Conservation (phyloP, 108 stramenopile genomes). For the Pseudonitzschia pungens region DNA sequence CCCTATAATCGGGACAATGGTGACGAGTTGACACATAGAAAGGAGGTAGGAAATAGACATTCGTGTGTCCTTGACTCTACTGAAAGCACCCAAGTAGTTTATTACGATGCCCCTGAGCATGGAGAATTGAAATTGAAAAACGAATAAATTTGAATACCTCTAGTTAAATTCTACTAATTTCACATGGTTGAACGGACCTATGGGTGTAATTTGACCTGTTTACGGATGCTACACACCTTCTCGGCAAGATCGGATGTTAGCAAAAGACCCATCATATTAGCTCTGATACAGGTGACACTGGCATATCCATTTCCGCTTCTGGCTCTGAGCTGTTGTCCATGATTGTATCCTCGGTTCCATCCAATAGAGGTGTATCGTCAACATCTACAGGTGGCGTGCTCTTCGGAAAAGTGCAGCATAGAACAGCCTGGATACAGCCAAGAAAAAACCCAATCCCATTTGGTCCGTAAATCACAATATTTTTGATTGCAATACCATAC, state of each 20-base stretch:
- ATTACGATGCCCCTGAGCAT: background rate
- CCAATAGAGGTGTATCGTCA: conserved; percentile 21
- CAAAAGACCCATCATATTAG: background rate
- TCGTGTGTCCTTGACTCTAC: conserved; percentile 10
- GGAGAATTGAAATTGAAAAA: background rate
- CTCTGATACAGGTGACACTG: background rate
- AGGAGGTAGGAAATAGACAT: background rate
- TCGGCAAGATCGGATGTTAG: background rate
- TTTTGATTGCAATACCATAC: conserved; percentile 47
- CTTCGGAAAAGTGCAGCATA: conserved; percentile 42
- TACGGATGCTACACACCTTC: too few species aligned
- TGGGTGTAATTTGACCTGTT: too few species aligned
- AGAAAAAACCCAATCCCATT: conserved; percentile 48
- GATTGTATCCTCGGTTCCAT: background rate
- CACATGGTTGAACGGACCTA: too few species aligned
- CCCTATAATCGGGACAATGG: background rate
- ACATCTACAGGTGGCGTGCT: conserved; percentile 9
- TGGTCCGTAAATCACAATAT: conserved; percentile 50
- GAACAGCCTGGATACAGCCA: conserved; percentile 42
- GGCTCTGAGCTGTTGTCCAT: background rate
- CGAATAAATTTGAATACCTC: background rate
- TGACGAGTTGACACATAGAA: conserved; percentile 8
- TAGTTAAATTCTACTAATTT: background rate
- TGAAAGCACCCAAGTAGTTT: background rate
- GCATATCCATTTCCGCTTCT: background rate